These are phyloP conservation scores for Clausena lansium DNA, from an alignment of 345 rosid species.

Conservation along the genomic window DNA sequence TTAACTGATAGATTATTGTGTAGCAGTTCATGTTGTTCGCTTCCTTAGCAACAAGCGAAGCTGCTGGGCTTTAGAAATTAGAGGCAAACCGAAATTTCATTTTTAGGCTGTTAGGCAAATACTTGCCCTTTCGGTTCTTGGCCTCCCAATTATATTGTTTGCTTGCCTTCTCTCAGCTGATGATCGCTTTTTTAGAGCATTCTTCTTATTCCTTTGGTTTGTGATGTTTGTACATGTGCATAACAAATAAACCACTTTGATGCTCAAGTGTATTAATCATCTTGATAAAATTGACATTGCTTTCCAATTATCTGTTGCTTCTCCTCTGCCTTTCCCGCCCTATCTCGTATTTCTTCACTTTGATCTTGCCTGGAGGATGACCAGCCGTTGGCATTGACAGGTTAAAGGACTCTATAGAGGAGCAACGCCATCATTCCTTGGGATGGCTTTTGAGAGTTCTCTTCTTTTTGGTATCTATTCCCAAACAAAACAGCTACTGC, in stretches of 20 bases:
- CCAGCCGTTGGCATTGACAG: constrained; percentile 36
- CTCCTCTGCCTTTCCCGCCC: background rate
- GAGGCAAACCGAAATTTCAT: background rate
- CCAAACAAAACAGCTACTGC: constrained; percentile 78
- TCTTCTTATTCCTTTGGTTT: background rate
- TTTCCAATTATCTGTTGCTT: background rate
- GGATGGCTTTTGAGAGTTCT: constrained; percentile 92
- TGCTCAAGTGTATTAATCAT: background rate
- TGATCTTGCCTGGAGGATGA: background rate
- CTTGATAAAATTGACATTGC: background rate
- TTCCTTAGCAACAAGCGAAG: background rate
- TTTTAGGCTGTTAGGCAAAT: background rate
- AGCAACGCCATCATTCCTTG: constrained; percentile 83
- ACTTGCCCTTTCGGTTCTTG: background rate
- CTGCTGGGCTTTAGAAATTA: no score
- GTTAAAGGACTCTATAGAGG: constrained; percentile 89
- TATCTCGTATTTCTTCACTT: background rate
- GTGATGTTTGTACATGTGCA: background rate
- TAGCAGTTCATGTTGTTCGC: background rate
- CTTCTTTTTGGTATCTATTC: constrained; percentile 89
- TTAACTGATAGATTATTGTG: background rate
- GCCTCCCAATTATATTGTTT: background rate
- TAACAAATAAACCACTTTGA: background rate
- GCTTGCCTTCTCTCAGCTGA: background rate
- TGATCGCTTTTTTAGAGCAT: background rate